Percentiles rank a stretch among this genome's conserved stretches.
These are phyloP conservation scores for Liquidambar formosana DNA, from an alignment of 164 flowering plant genomes.

Conservation along the genomic window DNA sequence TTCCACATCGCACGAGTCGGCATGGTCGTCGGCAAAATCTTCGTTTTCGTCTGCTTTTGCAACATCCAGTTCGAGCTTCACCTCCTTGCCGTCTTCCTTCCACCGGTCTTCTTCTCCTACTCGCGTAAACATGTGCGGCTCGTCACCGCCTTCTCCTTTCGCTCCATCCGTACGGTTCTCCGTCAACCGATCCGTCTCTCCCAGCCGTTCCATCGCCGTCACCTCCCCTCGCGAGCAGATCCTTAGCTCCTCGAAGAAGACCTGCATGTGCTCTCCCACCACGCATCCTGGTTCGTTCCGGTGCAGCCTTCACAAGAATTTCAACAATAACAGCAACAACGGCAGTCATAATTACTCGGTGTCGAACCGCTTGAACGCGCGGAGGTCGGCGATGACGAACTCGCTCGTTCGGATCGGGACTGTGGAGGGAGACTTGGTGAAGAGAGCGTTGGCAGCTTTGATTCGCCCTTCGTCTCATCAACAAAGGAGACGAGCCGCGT, in stretches of 20 bases:
- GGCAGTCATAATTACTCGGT: not conserved
- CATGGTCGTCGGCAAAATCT: constrained; percentile 1
- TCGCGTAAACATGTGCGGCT: constrained; percentile 30
- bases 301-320: constrained; percentile 42
- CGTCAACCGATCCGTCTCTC: constrained; percentile 35
- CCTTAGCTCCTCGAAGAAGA: constrained; percentile 28
- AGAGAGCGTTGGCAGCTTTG: constrained; percentile 41
- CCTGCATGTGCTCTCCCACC: constrained; percentile 60
- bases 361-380: constrained; percentile 35
- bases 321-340: not conserved
- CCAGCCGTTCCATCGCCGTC: constrained; percentile 29
- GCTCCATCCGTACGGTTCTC: constrained; percentile 31
- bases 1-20: constrained; percentile 8
- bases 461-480: constrained; percentile 64
- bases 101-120: constrained; percentile 34
- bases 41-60: constrained; percentile 27
- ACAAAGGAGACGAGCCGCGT: constrained; percentile 39
- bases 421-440: constrained; percentile 48
- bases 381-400: constrained; percentile 51
- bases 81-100: constrained; percentile 18
- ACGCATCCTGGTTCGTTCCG: constrained; percentile 59
- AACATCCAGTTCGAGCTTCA: constrained; percentile 32
- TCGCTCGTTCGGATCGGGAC: constrained; percentile 48
- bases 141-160: not conserved
- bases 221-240: constrained; percentile 13